These are phyloP conservation scores for Musa beccarii DNA, from an alignment of 176 grass and related monocot species.

Conservation along the genomic window DNA sequence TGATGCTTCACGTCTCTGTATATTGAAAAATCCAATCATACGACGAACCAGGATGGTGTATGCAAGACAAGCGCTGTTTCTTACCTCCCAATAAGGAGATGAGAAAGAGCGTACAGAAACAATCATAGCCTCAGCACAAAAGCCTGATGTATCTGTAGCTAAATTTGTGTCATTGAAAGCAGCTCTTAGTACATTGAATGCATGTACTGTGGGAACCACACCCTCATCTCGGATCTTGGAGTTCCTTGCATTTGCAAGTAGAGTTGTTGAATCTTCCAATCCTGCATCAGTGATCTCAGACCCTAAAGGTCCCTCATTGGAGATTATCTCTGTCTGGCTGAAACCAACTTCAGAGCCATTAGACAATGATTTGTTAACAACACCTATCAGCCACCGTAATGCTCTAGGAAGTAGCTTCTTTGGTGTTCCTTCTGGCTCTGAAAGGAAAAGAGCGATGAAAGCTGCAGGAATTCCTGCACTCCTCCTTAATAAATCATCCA, in stretches of 20 bases:
- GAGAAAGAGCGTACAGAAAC: constrained; percentile 75
- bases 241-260: constrained; percentile 39
- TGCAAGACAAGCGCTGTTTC: constrained; percentile 85
- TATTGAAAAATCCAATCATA: constrained; percentile 92
- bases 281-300: constrained; percentile 4
- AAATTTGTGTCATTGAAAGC: constrained; percentile 88
- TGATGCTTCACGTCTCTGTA: constrained; percentile 70
- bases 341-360: constrained; percentile 30
- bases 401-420: constrained; percentile 90
- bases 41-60: constrained; percentile 78
- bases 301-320: constrained; percentile 20
- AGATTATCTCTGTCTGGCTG: constrained; percentile 22
- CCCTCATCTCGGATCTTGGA: constrained; percentile 80
- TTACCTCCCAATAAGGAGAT: constrained; percentile 96
- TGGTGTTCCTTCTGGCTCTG: constrained; percentile 86
- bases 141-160: constrained; percentile 74
- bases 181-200: constrained; percentile 87
- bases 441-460: constrained; percentile 83
- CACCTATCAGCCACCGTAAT: constrained; percentile 59
- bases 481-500: constrained; percentile 92
- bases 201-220: constrained; percentile 85
- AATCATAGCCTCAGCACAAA: constrained; percentile 88
- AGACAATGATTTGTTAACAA: constrained; percentile 66
- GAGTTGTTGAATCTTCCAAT: constrained; percentile 22
- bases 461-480: constrained; percentile 94